Base-by-base conservation (phyloP, 2,329 filamentous ascomycete species). In the Fusarium palustre region DNA sequence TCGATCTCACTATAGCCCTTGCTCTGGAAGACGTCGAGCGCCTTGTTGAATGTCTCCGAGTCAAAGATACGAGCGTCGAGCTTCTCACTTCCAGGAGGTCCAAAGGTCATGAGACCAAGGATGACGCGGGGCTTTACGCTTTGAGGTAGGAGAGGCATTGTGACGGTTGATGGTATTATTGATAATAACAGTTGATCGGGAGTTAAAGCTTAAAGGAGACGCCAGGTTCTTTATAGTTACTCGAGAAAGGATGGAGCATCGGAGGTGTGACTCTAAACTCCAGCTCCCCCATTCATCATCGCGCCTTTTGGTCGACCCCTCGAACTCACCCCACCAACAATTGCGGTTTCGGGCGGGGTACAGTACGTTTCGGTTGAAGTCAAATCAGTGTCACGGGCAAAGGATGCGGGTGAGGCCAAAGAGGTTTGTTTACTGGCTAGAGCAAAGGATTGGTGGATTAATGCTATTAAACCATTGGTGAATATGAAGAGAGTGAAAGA, bases 71-170 rank as follows among this genome's bases (percentile, higher is more conserved):
- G 89, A 45, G 91, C 92, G 36, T 92, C 92, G 15, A 76, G 72
- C 15, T 76, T 71, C 61, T 85, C 84, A 59, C 88, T 86, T 4
- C 66, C 66, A n/a, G 66, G 66, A n/a, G 92, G 88, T 31, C 91
- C 92, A 82, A 93, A 94, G 76, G 91, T 94, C 93, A 97, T 96
- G 56, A 94, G 85, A 69, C 93, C 93, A 39, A 97, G 88, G 83
- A 97, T 93, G 74, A 93, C 84, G 68, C 91, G 87, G 68, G 90
- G 86, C 71, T 88, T 91, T 57, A 77, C 75, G 34, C 76, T 77
- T 48, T 79, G 78, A 16, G 75, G 77, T 69, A 84, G 71, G 64
- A 85, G 82, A 76, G 84, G 82, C 84, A 86, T 86, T 31, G 69
- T 81, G 75, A 18, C 18, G 38, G 25, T 49, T 16, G 13, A 28